These are phyloP conservation scores for Lichtheimia ornata DNA, from an alignment of 371 early-diverging fungal species.

Conservation along the genomic window DNA sequence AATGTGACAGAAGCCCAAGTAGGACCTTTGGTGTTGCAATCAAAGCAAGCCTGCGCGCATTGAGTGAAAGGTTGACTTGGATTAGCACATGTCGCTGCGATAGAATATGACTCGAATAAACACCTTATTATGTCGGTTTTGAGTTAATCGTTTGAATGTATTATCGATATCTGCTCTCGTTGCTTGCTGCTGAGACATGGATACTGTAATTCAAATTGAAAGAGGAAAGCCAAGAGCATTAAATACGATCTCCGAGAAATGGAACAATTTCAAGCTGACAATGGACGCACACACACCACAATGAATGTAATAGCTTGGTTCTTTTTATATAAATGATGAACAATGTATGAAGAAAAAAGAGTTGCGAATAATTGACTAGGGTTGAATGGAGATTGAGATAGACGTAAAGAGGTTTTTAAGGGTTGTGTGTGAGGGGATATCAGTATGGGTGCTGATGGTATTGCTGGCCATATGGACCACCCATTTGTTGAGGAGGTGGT, in stretches of 20 bases:
- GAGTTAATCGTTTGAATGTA: conserved; percentile 69
- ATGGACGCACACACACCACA: no score
- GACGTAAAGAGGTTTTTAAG: no score
- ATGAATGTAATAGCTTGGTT: no score
- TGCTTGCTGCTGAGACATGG: conserved; percentile 46
- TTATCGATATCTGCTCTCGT: conserved; percentile 62
- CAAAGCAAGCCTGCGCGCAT: conserved; percentile 81
- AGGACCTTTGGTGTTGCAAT: conserved; percentile 95
- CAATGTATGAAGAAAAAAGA: not conserved
- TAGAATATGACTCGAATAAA: not conserved
- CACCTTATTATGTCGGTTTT: conserved; percentile 75
- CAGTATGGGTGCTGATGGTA: conserved; percentile 19
- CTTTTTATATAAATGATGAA: no score
- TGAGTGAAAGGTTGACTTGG: not conserved
- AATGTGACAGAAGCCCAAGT: conserved; percentile 96
- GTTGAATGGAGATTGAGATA: not conserved
- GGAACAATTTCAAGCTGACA: no score
- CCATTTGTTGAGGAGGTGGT: conserved; percentile 18
- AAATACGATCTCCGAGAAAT: no score
- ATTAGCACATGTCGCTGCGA: not conserved
- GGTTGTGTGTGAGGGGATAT: not conserved
- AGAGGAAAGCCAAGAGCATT: no score
- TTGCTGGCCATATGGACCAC: conserved; percentile 21
- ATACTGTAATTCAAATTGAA: not conserved
- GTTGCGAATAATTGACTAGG: not conserved